phyloP scores from a whole-genome alignment of 805 yeast genomes.

The Peterozyma toletana region DNA sequence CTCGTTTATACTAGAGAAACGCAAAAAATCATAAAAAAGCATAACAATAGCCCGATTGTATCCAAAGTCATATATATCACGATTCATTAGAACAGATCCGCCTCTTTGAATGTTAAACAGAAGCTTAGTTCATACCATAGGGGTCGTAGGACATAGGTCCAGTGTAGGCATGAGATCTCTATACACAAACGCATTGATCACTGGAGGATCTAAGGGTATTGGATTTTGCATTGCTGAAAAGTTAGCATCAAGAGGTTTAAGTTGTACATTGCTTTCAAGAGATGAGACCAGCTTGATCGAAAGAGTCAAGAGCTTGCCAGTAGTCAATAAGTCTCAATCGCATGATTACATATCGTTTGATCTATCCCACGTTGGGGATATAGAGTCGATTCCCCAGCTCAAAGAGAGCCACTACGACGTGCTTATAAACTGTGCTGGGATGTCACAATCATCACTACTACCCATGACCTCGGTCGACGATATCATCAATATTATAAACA shows the following conservation, averaged over 20 bases:
- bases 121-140: no score
- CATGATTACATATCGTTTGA: constrained; percentile 30
- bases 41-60: no score
- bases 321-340: constrained; percentile 9
- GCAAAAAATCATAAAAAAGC: no score
- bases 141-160: no score
- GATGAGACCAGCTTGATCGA: constrained; percentile 27
- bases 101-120: no score
- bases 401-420: constrained; percentile 27
- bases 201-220: constrained; percentile 68
- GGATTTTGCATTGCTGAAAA: constrained; percentile 49
- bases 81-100: no score
- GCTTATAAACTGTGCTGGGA: constrained; percentile 62
- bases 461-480: constrained; percentile 30
- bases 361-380: constrained; percentile 14
- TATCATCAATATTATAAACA: constrained; percentile 37
- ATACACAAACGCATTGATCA: constrained; percentile 32
- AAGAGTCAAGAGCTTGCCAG: constrained; percentile 12
- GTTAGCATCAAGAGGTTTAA: constrained; percentile 45
- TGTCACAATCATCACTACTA: constrained; percentile 49
- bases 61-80: no score
- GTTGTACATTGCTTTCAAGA: constrained; percentile 44
- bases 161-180: no score
- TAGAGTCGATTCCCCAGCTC: constrained; percentile 18
- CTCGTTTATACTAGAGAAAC: no score